Conservation (phyloP, 345 rosid genomes). For the Eucalyptus grandis region DNA sequence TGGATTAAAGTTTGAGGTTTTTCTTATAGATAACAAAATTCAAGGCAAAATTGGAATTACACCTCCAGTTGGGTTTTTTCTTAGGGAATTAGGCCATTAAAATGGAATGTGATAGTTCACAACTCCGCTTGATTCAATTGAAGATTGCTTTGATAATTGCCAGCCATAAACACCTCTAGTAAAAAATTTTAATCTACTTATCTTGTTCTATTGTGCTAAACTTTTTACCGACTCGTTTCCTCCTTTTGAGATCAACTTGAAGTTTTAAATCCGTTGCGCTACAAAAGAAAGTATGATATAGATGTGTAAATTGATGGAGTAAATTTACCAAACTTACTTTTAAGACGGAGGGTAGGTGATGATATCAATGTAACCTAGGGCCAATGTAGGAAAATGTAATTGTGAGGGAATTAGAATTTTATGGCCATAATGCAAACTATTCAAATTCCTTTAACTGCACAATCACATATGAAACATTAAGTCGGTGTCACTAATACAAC, state of each 20-base stretch:
- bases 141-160: background rate
- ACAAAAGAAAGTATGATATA: no score
- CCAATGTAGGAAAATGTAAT: background rate
- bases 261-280: no score
- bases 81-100: no score
- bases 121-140: no score
- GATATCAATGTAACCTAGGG: background rate
- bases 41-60: no score
- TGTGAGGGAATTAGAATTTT: background rate
- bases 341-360: background rate
- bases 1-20: no score
- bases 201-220: background rate
- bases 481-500: background rate
- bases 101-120: background rate
- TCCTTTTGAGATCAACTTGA: no score
- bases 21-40: no score
- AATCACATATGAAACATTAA: background rate
- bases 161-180: background rate
- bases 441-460: background rate
- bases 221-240: fast-evolving
- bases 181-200: background rate
- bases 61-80: no score
- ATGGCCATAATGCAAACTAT: background rate
- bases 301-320: no score
- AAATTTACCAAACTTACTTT: no score